These are phyloP conservation scores for Penicillium capsulatum DNA, from an alignment of 2,329 filamentous ascomycete species.

Conservation along the genomic window DNA sequence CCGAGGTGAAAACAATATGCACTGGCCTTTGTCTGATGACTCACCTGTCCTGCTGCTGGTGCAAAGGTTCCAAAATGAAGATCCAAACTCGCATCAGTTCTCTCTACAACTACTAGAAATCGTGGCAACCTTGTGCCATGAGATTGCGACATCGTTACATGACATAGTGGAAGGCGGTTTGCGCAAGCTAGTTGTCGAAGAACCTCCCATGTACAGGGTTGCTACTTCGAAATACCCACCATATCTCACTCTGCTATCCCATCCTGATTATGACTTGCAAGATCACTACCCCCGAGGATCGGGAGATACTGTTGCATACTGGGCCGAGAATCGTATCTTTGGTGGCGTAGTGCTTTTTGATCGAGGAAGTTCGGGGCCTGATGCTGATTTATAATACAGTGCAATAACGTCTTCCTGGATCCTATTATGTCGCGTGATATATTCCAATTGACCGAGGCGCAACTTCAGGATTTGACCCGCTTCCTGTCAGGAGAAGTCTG, in stretches of 20 bases:
- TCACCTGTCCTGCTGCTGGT: background rate
- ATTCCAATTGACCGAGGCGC: background rate
- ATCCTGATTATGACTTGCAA: background rate
- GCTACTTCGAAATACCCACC: background rate
- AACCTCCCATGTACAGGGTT: too few relatives aligned
- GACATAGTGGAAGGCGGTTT: background rate
- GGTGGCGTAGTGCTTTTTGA: constrained; percentile 3
- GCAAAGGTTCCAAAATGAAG: background rate
- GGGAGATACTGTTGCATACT: constrained; percentile 1
- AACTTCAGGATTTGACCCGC: background rate
- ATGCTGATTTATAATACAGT: background rate
- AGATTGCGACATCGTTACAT: constrained; percentile 7
- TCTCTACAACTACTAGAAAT: constrained; percentile 1
- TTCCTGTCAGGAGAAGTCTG: background rate
- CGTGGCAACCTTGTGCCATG: constrained; percentile 4
- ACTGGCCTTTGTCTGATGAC: background rate
- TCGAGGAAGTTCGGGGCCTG: background rate
- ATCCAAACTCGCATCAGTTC: background rate
- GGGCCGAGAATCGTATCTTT: constrained; percentile 1
- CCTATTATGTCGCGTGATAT: background rate
- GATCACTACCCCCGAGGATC: background rate
- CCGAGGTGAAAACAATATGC: background rate
- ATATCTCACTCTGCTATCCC: background rate
- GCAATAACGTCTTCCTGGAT: background rate
- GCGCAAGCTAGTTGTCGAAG: background rate